phyloP scores from a whole-genome alignment of 2,329 filamentous ascomycete genomes.

The Verticillium longisporum region DNA sequence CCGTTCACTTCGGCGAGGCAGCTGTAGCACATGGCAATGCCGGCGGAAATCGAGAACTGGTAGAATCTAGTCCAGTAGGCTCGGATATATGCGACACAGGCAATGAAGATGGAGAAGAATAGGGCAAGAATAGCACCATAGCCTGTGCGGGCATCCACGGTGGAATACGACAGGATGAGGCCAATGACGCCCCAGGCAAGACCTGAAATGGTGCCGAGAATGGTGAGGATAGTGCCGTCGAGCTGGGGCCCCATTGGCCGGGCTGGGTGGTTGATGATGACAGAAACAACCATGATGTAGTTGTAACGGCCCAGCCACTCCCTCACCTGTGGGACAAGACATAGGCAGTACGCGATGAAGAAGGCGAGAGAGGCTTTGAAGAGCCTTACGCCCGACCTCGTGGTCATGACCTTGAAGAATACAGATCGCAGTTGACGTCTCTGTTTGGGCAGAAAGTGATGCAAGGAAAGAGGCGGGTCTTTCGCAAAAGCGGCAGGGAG shows the following conservation, averaged over 20 bases:
- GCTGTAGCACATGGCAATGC: conserved; percentile 47
- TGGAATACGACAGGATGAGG: conserved; percentile 45
- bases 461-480: conserved; percentile 37
- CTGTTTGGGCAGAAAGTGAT: conserved; percentile 39
- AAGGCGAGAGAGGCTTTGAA: conserved; percentile 49
- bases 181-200: conserved; percentile 49
- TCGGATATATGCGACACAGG: conserved; percentile 42
- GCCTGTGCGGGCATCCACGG: conserved; percentile 33
- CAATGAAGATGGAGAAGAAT: conserved; percentile 49
- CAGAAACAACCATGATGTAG: conserved; percentile 50
- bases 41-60: conserved; percentile 46
- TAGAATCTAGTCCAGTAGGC: conserved; percentile 50
- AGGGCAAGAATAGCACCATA: conserved; percentile 49
- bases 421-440: conserved; percentile 35
- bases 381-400: conserved; percentile 43
- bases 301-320: conserved; percentile 45
- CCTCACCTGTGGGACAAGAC: conserved; percentile 40
- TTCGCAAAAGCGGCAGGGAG: conserved; percentile 40
- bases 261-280: conserved; percentile 51
- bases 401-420: conserved; percentile 33
- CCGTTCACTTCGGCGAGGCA: conserved; percentile 42
- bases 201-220: conserved; percentile 44
- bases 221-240: conserved; percentile 46
- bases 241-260: conserved; percentile 50
- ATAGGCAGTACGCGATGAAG: conserved; percentile 48